These are phyloP conservation scores for Cylindrotheca fusiformis DNA, from an alignment of 108 stramenopile species.

Conservation along the genomic window DNA sequence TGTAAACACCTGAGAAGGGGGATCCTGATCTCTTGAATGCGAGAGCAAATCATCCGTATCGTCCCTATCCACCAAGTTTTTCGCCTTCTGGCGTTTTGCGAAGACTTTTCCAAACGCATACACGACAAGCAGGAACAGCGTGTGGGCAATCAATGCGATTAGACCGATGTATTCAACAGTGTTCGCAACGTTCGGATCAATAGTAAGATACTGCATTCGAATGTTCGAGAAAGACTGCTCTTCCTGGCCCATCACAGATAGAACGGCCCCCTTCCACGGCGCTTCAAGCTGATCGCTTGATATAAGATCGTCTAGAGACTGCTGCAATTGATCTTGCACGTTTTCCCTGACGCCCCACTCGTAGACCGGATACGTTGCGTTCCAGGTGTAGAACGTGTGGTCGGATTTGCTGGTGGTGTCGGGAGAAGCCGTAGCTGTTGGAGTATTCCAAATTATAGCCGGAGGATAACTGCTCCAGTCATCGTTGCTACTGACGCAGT, in stretches of 20 bases:
- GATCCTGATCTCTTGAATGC: background rate
- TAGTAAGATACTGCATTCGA: background rate
- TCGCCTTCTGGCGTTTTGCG: background rate
- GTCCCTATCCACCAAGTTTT: background rate
- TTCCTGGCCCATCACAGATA: background rate
- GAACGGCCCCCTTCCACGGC: background rate
- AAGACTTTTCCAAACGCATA: background rate
- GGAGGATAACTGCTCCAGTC: background rate
- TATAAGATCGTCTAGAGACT: background rate
- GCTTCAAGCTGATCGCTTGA: background rate
- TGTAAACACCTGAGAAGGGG: too few species aligned
- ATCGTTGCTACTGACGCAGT: background rate
- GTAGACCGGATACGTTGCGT: background rate
- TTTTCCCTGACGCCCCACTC: background rate
- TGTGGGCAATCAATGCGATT: background rate
- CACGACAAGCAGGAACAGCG: background rate
- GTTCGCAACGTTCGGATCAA: background rate
- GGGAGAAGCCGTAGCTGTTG: too few species aligned
- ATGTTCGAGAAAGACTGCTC: background rate
- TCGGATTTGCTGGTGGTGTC: background rate
- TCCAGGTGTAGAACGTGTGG: background rate
- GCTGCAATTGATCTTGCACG: background rate
- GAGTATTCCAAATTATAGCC: background rate
- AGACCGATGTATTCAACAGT: background rate
- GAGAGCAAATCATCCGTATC: background rate